phyloP scores from a whole-genome alignment of 345 rosid genomes.

The Microthlaspi erraticum region DNA sequence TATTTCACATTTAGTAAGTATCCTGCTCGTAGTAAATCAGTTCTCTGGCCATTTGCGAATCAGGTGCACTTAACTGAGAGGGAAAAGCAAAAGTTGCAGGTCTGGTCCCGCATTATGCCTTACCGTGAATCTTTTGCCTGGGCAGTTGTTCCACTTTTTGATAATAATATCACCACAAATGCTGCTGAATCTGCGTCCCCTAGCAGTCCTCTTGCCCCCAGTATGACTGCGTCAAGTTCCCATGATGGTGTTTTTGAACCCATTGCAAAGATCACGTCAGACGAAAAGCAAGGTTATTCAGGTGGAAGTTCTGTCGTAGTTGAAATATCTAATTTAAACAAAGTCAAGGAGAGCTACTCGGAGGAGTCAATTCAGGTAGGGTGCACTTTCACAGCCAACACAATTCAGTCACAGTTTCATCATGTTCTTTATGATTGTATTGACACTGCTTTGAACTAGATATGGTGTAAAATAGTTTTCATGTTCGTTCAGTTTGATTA shows the following conservation, averaged over 20 bases:
- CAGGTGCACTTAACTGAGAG: slow-evolving; percentile 93
- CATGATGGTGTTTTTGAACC: slow-evolving; percentile 85
- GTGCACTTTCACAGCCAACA: slow-evolving; percentile 9
- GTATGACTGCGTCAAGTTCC: slow-evolving; percentile 84
- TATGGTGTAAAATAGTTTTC: slow-evolving; percentile 4
- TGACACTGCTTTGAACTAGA: slow-evolving; percentile 28
- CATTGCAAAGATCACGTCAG: slow-evolving; percentile 80
- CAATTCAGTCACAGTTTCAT: slow-evolving; percentile 2
- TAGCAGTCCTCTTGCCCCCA: slow-evolving; percentile 93
- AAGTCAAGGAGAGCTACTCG: slow-evolving; percentile 94
- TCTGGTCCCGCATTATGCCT: slow-evolving; percentile 99
- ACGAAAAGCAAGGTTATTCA: slow-evolving; percentile 82
- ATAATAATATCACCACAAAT: slow-evolving; percentile 72
- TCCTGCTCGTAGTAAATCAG: slow-evolving; percentile 25
- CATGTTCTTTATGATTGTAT: slow-evolving; percentile 13
- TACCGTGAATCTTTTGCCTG: slow-evolving; percentile 95
- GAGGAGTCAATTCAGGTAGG: slow-evolving; percentile 96
- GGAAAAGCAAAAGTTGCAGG: slow-evolving; percentile 96
- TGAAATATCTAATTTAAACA: slow-evolving; percentile 93
- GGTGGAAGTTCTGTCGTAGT: slow-evolving; percentile 85
- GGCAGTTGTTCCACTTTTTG: slow-evolving; percentile 98
- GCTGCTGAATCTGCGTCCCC: slow-evolving; percentile 94
- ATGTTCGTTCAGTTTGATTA: slow-evolving; percentile 3
- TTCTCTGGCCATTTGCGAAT: slow-evolving; percentile 38
- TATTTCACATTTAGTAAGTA: slow-evolving; percentile 19